Evolutionary conservation across 345 rosid genomes (phyloP).

Genomic region (Ceriops decandra): DNA sequence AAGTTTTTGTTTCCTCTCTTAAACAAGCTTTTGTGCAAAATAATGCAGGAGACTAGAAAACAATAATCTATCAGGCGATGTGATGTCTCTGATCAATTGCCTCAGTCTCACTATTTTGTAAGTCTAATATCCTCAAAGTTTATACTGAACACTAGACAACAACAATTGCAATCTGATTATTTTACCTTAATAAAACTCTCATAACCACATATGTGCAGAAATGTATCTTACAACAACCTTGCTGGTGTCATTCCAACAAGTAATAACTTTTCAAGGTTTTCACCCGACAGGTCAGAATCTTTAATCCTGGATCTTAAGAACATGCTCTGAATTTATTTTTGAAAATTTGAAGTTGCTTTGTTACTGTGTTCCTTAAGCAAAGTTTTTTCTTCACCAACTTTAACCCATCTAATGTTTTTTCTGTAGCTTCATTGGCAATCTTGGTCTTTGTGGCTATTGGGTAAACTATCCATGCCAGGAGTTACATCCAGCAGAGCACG

Average conservation of each 20-base stretch:
- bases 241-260: slow-evolving; percentile 69
- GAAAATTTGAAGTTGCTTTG: too few species aligned
- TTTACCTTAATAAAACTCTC: not conserved
- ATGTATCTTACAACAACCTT: slow-evolving; percentile 78
- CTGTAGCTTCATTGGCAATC: slow-evolving; percentile 79
- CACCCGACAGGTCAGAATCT: slow-evolving; percentile 54
- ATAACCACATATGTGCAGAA: slow-evolving; percentile 41
- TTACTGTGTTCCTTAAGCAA: not conserved
- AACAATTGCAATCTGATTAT: not conserved
- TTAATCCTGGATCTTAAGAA: not conserved
- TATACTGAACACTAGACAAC: not conserved
- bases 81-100: slow-evolving; percentile 61
- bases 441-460: slow-evolving; percentile 79
- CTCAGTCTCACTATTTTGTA: slow-evolving; percentile 66
- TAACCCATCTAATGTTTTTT: not conserved
- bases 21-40: slow-evolving; percentile 45
- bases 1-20: too few species aligned
- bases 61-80: slow-evolving; percentile 78
- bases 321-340: slow-evolving; percentile 7
- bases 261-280: slow-evolving; percentile 78
- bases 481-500: slow-evolving; percentile 60
- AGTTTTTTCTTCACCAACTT: not conserved
- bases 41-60: slow-evolving; percentile 68
- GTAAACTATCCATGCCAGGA: slow-evolving; percentile 57
- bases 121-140: slow-evolving; percentile 19